Evolutionary conservation across 352 stramenopile species (phyloP).

Genomic region (Elongisporangium undulatum): DNA sequence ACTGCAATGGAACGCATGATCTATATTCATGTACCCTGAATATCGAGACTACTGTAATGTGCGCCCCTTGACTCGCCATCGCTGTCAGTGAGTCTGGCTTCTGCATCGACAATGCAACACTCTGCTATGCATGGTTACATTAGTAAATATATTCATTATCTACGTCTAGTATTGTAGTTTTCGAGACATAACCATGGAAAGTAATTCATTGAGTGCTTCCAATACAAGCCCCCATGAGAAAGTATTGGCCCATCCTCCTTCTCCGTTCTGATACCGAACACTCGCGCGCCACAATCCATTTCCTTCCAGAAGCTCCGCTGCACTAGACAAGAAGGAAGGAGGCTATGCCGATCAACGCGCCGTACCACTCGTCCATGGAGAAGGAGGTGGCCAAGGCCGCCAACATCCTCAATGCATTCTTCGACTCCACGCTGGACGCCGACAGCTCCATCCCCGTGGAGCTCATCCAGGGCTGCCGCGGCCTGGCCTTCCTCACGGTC

Average conservation of each 20-base stretch:
- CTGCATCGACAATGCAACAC: no score
- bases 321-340: neutral
- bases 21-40: no score
- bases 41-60: no score
- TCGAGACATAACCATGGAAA: neutral
- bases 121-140: neutral
- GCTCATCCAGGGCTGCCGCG: slow-evolving; percentile 69
- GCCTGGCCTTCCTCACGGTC: slow-evolving; percentile 84
- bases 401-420: slow-evolving; percentile 84
- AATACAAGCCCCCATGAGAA: neutral
- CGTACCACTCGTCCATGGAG: slow-evolving; percentile 85
- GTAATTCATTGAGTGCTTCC: neutral
- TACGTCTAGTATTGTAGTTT: neutral
- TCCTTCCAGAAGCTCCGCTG: slow-evolving; percentile 1
- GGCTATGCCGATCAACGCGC: slow-evolving; percentile 80
- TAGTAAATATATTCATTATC: neutral
- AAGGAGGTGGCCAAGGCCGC: slow-evolving; percentile 82
- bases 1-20: no score
- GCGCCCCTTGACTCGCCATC: no score
- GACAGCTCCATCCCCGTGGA: slow-evolving; percentile 78
- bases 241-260: neutral
- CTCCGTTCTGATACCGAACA: neutral
- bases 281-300: neutral
- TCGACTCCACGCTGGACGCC: slow-evolving; percentile 62
- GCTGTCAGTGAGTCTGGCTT: no score